These are phyloP conservation scores for Verticillium klebahnii DNA, from an alignment of 2,329 filamentous ascomycete species.

Conservation along the genomic window DNA sequence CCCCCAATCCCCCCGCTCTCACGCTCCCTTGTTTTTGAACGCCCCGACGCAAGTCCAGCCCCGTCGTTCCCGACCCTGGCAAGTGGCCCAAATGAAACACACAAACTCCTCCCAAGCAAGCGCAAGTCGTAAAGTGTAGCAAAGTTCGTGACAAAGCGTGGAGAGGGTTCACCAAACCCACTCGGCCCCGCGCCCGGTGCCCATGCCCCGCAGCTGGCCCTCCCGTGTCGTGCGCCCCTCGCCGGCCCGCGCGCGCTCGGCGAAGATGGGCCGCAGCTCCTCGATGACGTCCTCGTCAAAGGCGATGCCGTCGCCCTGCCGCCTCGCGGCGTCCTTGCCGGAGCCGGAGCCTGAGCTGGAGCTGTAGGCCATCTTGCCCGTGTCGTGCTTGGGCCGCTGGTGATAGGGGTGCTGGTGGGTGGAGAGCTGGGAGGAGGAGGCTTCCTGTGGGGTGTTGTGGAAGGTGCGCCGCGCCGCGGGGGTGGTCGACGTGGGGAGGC, in stretches of 20 bases:
- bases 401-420: not conserved
- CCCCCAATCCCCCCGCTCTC: no score
- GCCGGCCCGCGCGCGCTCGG: not conserved
- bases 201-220: not conserved
- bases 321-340: not conserved
- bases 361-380: conserved; percentile 1
- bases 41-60: no score
- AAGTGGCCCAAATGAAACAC: no score
- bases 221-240: not conserved
- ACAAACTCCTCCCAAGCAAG: no score
- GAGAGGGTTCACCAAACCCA: conserved; percentile 2
- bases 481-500: not conserved
- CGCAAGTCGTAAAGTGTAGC: no score
- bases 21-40: no score
- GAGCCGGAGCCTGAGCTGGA: not conserved
- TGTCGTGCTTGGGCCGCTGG: not conserved
- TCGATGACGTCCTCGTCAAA: conserved; percentile 4
- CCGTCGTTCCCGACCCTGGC: no score
- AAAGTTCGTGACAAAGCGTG: no score
- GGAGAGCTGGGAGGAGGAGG: not conserved
- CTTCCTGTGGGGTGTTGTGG: conserved; percentile 1
- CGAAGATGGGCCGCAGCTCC: conserved; percentile 3
- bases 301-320: not conserved
- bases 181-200: conserved; percentile 1
- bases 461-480: not conserved